Base-by-base conservation (phyloP, 768 basidiomycete genomes). In the Tricholoma matsutake region DNA sequence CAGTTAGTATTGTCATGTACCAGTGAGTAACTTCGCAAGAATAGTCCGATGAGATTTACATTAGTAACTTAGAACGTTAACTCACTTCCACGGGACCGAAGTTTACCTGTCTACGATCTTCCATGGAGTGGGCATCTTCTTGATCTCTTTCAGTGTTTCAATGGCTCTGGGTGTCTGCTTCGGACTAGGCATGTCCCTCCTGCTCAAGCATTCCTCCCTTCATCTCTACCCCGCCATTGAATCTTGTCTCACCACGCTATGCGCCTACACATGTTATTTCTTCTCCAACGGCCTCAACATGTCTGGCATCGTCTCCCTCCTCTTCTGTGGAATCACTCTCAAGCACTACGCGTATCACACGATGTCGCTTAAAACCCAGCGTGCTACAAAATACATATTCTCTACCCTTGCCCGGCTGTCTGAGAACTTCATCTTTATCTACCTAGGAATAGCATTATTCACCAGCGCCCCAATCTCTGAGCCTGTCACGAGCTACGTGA, bases 301-400 rank as follows among this genome's bases (percentile, higher is more conserved):
- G 92, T 91, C 87, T 72, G 96, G 97, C 54, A 98, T 98, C 74
- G 96, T 98, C 47, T 97, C 96, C 3, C 85, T 98, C 41, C 87
- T 98, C 49, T 98, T 99, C 80, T 98, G 96, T 72, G 96, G 97
- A 61, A 97, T 99, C 72, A 99, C 97, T 3, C 83, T 99, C 67
- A 99, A 99, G 75, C 97, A 99, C 72, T 98, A 99, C 70, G 97
- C 96, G n/a, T 98, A 97, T 72, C 97, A 98, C 78, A 98, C 95
- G 56, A 99, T 99, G 97, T 96, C 94, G 9, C 86, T 86, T 28
- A 85, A 92, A 57, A 98, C 97, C 0, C 97, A 98, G 71, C 85
- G 92, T 49, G 90, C 95, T 11, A 93, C 89, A 29, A 96, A 96
- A 75, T 97, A 96, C 80, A 92, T 98, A 61, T 99, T 98, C 76